These are phyloP conservation scores for Hymenoscyphus scutula DNA, from an alignment of 2,329 filamentous ascomycete genomes.

Conservation along the genomic window DNA sequence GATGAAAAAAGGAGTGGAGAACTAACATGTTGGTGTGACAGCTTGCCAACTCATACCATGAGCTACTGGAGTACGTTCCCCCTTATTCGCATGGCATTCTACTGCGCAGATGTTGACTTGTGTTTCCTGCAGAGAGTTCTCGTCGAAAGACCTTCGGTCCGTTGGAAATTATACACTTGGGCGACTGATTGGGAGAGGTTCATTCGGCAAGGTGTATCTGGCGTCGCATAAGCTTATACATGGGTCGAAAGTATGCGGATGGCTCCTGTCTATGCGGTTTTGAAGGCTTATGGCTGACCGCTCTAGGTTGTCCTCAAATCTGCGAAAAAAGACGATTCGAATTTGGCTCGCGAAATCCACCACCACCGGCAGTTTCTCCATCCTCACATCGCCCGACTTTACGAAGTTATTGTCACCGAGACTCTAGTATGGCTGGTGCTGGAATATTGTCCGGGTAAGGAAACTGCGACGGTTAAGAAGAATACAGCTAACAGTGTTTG, in stretches of 20 bases:
- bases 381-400: slow-evolving; percentile 92
- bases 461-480: slow-evolving; percentile 16
- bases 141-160: slow-evolving; percentile 81
- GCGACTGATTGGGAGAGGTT: slow-evolving; percentile 91
- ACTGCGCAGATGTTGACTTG: slow-evolving; percentile 25
- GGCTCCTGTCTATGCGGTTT: neutral
- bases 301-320: slow-evolving; percentile 93
- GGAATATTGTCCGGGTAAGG: slow-evolving; percentile 87
- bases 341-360: slow-evolving; percentile 95
- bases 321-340: slow-evolving; percentile 91
- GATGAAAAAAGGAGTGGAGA: slow-evolving; percentile 7
- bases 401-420: slow-evolving; percentile 98
- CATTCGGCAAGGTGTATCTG: slow-evolving; percentile 97
- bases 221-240: slow-evolving; percentile 96
- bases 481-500: slow-evolving; percentile 33
- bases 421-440: slow-evolving; percentile 91
- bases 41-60: slow-evolving; percentile 96
- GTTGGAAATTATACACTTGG: slow-evolving; percentile 96
- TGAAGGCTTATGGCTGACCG: slow-evolving; percentile 15
- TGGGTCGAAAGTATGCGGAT: slow-evolving; percentile 77
- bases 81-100: neutral
- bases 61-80: slow-evolving; percentile 81
- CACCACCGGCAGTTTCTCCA: slow-evolving; percentile 98
- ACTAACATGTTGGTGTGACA: slow-evolving; percentile 45
- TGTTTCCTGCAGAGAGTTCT: slow-evolving; percentile 72